Evolutionary conservation across 306 rosid species (phyloP).

Genomic region (Delonix regia): DNA sequence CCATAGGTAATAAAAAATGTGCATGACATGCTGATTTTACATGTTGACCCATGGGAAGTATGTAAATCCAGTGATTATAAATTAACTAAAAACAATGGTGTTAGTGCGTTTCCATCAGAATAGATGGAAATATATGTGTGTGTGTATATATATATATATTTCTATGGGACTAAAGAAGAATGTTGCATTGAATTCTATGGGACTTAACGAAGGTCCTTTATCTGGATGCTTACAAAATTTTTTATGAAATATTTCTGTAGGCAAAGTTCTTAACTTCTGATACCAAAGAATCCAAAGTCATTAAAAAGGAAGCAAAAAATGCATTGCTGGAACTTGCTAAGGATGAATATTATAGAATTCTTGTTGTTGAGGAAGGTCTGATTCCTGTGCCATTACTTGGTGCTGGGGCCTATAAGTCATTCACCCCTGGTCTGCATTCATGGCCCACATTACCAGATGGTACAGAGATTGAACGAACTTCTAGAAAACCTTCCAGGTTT

Average conservation of each 20-base stretch:
- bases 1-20: conserved; percentile 7
- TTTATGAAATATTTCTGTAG: conserved; percentile 46
- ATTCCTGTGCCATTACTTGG: conserved; percentile 89
- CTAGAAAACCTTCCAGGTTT: conserved; percentile 61
- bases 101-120: background rate
- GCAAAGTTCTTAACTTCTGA: conserved; percentile 58
- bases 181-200: conserved; percentile 11
- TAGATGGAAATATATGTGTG: too few species aligned
- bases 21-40: conserved; percentile 23
- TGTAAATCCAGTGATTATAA: conserved; percentile 26
- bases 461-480: conserved; percentile 65
- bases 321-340: conserved; percentile 77
- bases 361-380: conserved; percentile 86
- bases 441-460: conserved; percentile 90
- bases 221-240: conserved; percentile 30
- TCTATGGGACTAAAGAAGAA: too few species aligned
- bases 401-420: conserved; percentile 77
- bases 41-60: conserved; percentile 17
- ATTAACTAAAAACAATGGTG: conserved; percentile 11
- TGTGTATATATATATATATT: too few species aligned
- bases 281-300: conserved; percentile 58
- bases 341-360: conserved; percentile 73
- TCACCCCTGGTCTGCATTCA: conserved; percentile 56
- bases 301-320: conserved; percentile 80
- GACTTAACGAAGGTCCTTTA: conserved; percentile 2